Percentiles rank a stretch among this genome's conserved stretches.
phyloP scores from a whole-genome alignment of 2,329 filamentous ascomycete genomes.

The Rhytidhysteron rufulum region DNA sequence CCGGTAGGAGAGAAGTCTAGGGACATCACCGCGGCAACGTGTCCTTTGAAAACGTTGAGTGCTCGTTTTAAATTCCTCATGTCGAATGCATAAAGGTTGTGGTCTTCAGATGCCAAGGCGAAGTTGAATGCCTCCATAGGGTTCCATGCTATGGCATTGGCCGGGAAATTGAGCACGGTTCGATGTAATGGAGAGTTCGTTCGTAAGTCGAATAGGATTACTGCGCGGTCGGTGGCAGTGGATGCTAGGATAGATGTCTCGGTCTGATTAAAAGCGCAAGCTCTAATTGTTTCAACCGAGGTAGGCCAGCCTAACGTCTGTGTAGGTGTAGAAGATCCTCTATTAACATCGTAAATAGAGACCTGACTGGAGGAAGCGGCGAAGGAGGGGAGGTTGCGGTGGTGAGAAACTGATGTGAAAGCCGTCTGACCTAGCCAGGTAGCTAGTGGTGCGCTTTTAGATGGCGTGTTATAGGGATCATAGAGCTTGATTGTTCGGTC shows the following conservation, averaged over 20 bases:
- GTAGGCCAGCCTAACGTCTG: constrained; percentile 86
- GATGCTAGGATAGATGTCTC: constrained; percentile 90
- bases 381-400: constrained; percentile 73
- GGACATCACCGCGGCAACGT: constrained; percentile 91
- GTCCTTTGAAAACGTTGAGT: constrained; percentile 84
- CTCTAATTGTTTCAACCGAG: constrained; percentile 78
- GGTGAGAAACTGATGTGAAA: constrained; percentile 80
- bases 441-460: constrained; percentile 67
- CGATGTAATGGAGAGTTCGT: constrained; percentile 80
- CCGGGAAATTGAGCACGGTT: constrained; percentile 74
- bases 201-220: constrained; percentile 89
- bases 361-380: constrained; percentile 75
- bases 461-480: constrained; percentile 75
- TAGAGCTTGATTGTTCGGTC: constrained; percentile 88
- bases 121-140: constrained; percentile 97
- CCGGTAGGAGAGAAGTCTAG: constrained; percentile 94
- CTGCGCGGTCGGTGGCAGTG: constrained; percentile 75
- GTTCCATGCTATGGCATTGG: constrained; percentile 86
- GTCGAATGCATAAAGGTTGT: constrained; percentile 90
- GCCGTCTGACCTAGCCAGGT: constrained; percentile 81
- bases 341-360: constrained; percentile 82
- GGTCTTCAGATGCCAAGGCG: constrained; percentile 88
- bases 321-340: constrained; percentile 70
- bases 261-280: constrained; percentile 85
- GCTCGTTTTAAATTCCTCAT: constrained; percentile 87